Evolutionary conservation across 805 yeast species (phyloP), one percentile per base, ranked within the genome.

Genomic region (Candida caryicola): DNA sequence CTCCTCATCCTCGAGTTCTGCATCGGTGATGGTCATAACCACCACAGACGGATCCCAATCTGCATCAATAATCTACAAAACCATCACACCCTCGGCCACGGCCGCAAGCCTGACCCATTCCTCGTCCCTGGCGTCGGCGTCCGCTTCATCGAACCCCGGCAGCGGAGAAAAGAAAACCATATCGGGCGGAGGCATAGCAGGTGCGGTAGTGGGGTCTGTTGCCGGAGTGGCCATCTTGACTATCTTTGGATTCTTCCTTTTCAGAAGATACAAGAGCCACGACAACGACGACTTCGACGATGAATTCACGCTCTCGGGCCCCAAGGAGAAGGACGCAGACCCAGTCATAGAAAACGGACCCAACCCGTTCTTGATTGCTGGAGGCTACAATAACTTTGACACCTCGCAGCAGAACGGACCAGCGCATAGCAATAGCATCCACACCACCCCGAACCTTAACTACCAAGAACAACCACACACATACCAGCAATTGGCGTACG

Each of bases 171-270:
- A 31, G 13, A 46, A 45, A 34, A 43, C 55, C 8, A 40, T 66
- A n/a, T 60, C 69, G 2, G 59, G 61, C 2, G 73, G 73, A 9
- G 63, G 61, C 17, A 67, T 69, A 34, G 73, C 66, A 3, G 74
- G 74, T 7, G 62, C 62, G 2, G 72, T 65, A 2, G 61, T 69
- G n/a, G 74, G 73, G 4, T 50, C 65, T 4, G 49, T 67, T 4
- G 69, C 60, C 0, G 74, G 74, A 4, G 62, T 54, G 6, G 66
- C 52, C 13, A 18, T 66, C n/a, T 47, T 58, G 15, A 62, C 53
- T 3, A 45, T 39, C 17, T 27, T 50, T 4, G 42, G 43, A 21
- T 44, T 51, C 34, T 50, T 50, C 36, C 13, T 55, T 14, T 38
- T 43, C 31, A 42, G 43, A 13, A 45, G 47, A 17, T 18, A 32